phyloP scores from a whole-genome alignment of 805 yeast species.

The Myxozyma lipomycoides region DNA sequence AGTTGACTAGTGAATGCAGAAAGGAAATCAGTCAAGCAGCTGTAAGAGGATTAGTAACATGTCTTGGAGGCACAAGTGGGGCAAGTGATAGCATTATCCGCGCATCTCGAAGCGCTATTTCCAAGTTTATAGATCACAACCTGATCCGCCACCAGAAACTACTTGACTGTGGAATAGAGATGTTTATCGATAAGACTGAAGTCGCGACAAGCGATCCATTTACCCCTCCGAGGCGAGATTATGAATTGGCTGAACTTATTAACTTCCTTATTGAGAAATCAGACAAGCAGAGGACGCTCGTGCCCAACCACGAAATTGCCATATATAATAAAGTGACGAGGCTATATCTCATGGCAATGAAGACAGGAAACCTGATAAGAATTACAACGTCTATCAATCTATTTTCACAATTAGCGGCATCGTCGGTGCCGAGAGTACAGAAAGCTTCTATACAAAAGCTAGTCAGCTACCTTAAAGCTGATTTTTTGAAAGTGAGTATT shows the following conservation, averaged over 20 bases:
- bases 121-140: neutral
- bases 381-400: neutral
- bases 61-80: slow-evolving; percentile 8
- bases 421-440: slow-evolving; percentile 2
- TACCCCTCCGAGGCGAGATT: slow-evolving; percentile 8
- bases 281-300: neutral
- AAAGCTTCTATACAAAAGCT: slow-evolving; percentile 18
- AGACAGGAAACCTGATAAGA: slow-evolving; percentile 3
- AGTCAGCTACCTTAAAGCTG: slow-evolving; percentile 1
- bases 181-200: slow-evolving; percentile 1
- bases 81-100: slow-evolving; percentile 24
- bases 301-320: neutral
- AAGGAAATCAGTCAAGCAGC: neutral
- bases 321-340: slow-evolving; percentile 18
- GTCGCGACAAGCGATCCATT: neutral
- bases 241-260: slow-evolving; percentile 13
- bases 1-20: neutral
- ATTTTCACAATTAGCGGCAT: slow-evolving; percentile 2
- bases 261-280: slow-evolving; percentile 6
- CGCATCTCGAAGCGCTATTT: slow-evolving; percentile 20
- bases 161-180: neutral
- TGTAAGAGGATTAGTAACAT: slow-evolving; percentile 14
- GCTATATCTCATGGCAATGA: slow-evolving; percentile 7
- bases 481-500: slow-evolving; percentile 6
- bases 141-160: neutral